phyloP scores from a whole-genome alignment of 192 early-diverging fungal genomes.

The Phycomyces blakesleeanus region DNA sequence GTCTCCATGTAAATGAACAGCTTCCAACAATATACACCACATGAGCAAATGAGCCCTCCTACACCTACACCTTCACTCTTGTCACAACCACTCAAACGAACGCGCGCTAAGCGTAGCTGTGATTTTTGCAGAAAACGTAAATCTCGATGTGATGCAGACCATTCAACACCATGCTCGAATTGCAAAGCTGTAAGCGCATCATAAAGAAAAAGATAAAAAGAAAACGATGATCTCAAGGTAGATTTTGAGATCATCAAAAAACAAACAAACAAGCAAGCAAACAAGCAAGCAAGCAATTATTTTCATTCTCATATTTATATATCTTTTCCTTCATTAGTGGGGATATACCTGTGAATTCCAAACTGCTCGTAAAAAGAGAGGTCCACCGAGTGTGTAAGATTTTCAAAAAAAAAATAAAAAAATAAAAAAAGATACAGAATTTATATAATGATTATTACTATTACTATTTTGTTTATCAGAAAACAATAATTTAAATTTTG shows the following conservation, averaged over 20 bases:
- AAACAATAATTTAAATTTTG: too few relatives aligned
- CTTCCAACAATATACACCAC: slow-evolving; percentile 3
- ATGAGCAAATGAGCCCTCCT: slow-evolving; percentile 2
- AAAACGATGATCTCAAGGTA: too few relatives aligned
- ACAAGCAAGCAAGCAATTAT: too few relatives aligned
- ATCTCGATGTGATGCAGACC: slow-evolving; percentile 36
- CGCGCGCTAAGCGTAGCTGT: slow-evolving; percentile 39
- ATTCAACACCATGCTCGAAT: slow-evolving; percentile 33
- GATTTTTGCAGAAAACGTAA: slow-evolving; percentile 40
- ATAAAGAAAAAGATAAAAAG: not conserved
- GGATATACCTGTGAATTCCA: slow-evolving; percentile 28
- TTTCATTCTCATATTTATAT: too few relatives aligned
- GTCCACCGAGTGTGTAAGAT: slow-evolving; percentile 33
- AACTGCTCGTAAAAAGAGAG: slow-evolving; percentile 26
- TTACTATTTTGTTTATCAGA: too few relatives aligned
- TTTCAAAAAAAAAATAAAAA: not conserved
- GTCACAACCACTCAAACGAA: slow-evolving; percentile 21
- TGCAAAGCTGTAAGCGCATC: slow-evolving; percentile 32
- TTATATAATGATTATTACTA: not conserved
- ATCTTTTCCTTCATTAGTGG: slow-evolving; percentile 19
- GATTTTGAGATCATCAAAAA: too few relatives aligned
- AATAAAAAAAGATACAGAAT: not conserved
- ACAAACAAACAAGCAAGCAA: too few relatives aligned
- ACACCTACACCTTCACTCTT: not conserved
- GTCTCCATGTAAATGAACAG: not conserved